Evolutionary conservation across 208 protist genomes (phyloP).

Genomic region (Trypanosoma cruzi): DNA sequence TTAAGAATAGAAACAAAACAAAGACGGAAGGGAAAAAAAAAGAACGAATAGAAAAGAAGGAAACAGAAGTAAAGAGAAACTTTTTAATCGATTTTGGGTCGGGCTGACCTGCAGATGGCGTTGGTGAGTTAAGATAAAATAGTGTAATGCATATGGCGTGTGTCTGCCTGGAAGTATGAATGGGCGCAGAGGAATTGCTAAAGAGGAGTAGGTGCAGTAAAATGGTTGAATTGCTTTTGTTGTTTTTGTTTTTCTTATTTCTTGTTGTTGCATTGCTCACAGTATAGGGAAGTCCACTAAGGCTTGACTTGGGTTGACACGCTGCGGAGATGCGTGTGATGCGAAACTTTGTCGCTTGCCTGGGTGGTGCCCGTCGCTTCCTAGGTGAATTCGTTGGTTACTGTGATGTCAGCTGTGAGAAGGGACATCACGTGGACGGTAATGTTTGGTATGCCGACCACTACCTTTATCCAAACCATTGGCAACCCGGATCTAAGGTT

Average conservation of each 20-base stretch:
- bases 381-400: slow-evolving; percentile 28
- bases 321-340: background rate
- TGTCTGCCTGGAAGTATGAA: background rate
- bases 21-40: background rate
- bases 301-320: background rate
- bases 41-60: background rate
- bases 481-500: slow-evolving; percentile 44
- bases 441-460: slow-evolving; percentile 78
- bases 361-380: slow-evolving; percentile 1
- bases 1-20: background rate
- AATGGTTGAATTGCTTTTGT: slow-evolving; percentile 1
- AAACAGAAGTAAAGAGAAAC: background rate
- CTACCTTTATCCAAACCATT: slow-evolving; percentile 86
- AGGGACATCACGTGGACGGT: slow-evolving; percentile 43
- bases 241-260: slow-evolving; percentile 1
- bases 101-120: background rate
- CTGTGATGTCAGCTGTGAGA: slow-evolving; percentile 33
- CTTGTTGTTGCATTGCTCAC: background rate
- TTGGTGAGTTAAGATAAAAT: background rate
- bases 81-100: background rate
- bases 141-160: background rate
- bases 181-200: background rate
- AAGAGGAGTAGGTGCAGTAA: background rate
- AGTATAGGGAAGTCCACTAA: background rate
- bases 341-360: background rate